A percentile compares a stretch with the other conserved stretches of the same genome.
These are phyloP conservation scores for Takashimella koratensis DNA, from an alignment of 1,284 basidiomycete genomes.

Conservation along the genomic window DNA sequence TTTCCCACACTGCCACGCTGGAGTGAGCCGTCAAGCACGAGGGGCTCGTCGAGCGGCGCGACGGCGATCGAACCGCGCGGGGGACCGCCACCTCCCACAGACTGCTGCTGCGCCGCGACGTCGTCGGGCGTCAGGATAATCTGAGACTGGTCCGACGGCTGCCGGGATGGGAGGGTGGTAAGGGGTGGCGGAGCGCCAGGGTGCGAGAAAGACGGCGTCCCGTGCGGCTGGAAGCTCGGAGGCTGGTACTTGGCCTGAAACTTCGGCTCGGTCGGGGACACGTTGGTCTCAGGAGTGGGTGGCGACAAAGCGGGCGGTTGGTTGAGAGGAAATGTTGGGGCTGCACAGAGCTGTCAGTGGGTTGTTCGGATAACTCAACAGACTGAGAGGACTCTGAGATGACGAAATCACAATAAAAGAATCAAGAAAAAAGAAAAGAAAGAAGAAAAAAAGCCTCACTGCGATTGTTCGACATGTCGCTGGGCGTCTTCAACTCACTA, in stretches of 20 bases:
- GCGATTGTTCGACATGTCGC: no score
- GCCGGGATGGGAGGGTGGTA: conserved; percentile 28
- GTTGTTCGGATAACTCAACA: no score
- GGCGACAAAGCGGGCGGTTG: conserved; percentile 34
- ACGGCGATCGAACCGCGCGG: neutral
- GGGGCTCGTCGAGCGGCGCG: neutral
- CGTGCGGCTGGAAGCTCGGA: conserved; percentile 1
- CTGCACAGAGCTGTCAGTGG: no score
- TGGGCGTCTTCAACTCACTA: no score
- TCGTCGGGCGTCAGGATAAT: conserved; percentile 44
- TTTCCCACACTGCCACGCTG: conserved; percentile 11
- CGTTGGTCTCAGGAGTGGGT: conserved; percentile 24
- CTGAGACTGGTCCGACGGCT: conserved; percentile 32
- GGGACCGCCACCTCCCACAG: conserved; percentile 3
- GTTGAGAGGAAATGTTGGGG: conserved; percentile 38
- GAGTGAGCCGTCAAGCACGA: neutral
- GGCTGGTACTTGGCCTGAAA: neutral
- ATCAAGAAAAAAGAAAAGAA: neutral
- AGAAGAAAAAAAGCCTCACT: no score
- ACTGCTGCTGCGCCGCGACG: conserved; percentile 16
- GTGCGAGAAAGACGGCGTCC: conserved; percentile 28
- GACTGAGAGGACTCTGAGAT: no score
- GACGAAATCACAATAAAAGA: no score
- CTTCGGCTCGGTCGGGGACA: no score
- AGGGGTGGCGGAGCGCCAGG: conserved; percentile 36